These are phyloP conservation scores for Russula lepida DNA, from an alignment of 768 basidiomycete genomes.

Conservation along the genomic window DNA sequence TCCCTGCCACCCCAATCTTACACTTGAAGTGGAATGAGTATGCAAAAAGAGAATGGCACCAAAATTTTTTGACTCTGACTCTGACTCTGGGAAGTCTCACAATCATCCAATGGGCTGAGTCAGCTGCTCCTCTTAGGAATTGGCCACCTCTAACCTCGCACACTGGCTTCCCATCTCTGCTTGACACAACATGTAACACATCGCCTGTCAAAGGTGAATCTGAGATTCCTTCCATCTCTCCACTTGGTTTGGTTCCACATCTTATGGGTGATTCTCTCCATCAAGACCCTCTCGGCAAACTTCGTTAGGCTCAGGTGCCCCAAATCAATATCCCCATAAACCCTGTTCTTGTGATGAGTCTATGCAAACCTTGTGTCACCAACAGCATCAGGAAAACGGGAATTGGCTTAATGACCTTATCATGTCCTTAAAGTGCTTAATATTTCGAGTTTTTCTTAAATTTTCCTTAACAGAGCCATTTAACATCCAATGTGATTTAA, in stretches of 20 bases:
- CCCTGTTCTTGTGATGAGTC: neutral
- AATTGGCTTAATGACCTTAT: no score
- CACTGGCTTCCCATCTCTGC: neutral
- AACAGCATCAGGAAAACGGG: no score
- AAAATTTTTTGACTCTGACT: no score
- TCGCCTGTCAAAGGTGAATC: neutral
- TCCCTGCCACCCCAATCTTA: neutral
- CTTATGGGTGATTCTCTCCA: neutral
- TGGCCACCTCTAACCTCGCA: neutral
- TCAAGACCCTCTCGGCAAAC: neutral
- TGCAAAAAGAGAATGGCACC: neutral
- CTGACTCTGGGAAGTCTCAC: neutral
- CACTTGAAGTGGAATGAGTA: neutral
- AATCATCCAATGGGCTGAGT: neutral
- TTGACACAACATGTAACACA: neutral
- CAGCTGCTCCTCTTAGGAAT: neutral
- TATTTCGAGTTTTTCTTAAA: no score
- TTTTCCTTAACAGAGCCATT: no score
- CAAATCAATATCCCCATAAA: neutral
- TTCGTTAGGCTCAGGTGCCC: neutral
- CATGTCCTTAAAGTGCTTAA: no score
- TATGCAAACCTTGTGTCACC: neutral
- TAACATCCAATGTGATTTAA: no score
- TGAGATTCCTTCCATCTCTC: neutral
- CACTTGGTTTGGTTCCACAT: neutral